Percentiles rank a stretch among this genome's conserved stretches.
These are phyloP conservation scores for Apiospora malaysiana DNA, from an alignment of 2,329 filamentous ascomycete species.

Conservation along the genomic window DNA sequence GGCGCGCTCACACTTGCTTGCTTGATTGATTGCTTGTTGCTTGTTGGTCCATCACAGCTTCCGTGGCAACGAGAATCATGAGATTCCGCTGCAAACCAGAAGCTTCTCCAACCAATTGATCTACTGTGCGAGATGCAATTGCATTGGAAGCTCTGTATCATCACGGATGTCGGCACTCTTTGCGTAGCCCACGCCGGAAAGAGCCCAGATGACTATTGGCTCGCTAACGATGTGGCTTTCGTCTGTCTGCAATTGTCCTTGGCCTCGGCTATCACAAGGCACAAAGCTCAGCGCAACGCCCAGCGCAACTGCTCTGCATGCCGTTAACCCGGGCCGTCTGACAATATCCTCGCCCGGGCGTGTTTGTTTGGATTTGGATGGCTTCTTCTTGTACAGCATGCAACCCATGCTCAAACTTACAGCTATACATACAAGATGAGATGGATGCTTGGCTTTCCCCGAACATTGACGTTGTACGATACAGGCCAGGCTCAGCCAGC, in stretches of 20 bases:
- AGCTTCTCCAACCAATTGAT: background rate
- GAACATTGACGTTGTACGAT: background rate
- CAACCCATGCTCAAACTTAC: too few relatives aligned
- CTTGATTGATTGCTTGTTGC: background rate
- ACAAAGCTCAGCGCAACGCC: background rate
- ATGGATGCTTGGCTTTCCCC: background rate
- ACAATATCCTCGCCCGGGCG: background rate
- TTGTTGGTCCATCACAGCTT: background rate
- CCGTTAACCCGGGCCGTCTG: background rate
- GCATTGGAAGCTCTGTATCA: background rate
- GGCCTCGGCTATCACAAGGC: background rate
- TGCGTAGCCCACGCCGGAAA: background rate
- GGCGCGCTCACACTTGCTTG: background rate
- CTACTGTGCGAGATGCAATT: slow-evolving; percentile 2
- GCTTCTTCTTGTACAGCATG: background rate
- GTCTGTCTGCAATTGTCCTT: background rate
- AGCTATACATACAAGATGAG: background rate
- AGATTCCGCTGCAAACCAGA: background rate
- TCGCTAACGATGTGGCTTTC: background rate
- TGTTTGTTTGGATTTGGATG: background rate
- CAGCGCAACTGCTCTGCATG: background rate
- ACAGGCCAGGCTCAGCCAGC: background rate
- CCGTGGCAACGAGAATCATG: background rate
- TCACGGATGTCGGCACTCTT: slow-evolving; percentile 16
- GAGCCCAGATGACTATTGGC: background rate